Percentiles rank a stretch among this genome's conserved stretches.
Evolutionary conservation across 2,329 filamentous ascomycete genomes (phyloP).

Genomic region (Xylaria sp.): DNA sequence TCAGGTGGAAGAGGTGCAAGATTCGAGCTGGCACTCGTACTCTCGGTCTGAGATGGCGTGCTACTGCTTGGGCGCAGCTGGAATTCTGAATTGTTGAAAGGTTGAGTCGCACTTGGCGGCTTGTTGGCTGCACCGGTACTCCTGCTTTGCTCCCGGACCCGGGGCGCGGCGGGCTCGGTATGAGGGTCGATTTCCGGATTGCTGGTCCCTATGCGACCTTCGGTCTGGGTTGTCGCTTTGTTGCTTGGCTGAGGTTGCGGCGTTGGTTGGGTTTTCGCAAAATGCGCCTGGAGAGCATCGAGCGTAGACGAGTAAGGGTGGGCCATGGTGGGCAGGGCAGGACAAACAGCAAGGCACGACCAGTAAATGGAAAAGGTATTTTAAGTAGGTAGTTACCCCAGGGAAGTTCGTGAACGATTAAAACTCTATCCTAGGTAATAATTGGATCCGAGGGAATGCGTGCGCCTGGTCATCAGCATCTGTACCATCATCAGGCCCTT

Average conservation of each 20-base stretch:
- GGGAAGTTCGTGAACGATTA: too few relatives aligned
- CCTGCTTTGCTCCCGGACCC: neutral
- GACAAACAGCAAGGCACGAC: neutral
- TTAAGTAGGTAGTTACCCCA: neutral
- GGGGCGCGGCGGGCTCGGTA: neutral
- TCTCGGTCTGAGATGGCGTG: neutral
- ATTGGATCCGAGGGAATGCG: neutral
- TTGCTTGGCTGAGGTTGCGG: slow-evolving; percentile 4
- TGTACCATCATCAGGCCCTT: neutral
- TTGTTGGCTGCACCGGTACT: neutral
- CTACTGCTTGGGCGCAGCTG: neutral
- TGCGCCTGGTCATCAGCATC: neutral
- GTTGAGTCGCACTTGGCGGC: neutral
- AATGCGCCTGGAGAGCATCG: slow-evolving; percentile 33
- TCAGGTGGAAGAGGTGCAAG: neutral
- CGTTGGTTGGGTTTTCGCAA: slow-evolving; percentile 13
- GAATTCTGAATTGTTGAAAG: neutral
- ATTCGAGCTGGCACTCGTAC: neutral
- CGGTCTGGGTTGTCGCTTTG: neutral
- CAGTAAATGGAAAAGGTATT: neutral
- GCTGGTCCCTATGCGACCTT: neutral
- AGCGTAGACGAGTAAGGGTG: slow-evolving; percentile 30
- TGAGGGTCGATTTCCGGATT: neutral
- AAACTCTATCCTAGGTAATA: neutral
- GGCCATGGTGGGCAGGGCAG: slow-evolving; percentile 25